A percentile compares a stretch with the other conserved stretches of the same genome.
phyloP scores from a whole-genome alignment of 2,329 filamentous ascomycete genomes.

The Gaeumannomyces sp. region DNA sequence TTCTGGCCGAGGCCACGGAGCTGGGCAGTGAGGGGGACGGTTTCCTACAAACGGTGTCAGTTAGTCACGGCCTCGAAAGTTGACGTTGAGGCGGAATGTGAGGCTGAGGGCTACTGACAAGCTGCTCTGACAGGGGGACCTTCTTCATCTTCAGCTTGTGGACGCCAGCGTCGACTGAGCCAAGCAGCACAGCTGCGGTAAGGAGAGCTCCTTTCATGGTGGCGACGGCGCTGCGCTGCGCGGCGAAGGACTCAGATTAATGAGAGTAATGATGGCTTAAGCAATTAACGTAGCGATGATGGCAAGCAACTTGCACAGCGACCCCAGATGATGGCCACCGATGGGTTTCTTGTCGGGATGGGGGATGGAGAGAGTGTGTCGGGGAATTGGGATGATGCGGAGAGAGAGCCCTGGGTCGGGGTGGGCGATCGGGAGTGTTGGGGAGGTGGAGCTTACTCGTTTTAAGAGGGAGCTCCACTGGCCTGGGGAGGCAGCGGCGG shows the following conservation, averaged over 20 bases:
- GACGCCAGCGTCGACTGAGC: constrained; percentile 75
- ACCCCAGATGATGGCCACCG: not conserved
- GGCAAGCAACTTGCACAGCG: not conserved
- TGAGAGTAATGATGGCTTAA: not conserved
- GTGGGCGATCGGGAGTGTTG: not conserved
- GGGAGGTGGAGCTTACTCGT: constrained; percentile 1
- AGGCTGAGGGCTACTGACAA: constrained; percentile 53
- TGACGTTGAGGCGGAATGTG: not conserved
- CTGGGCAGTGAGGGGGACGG: constrained; percentile 74
- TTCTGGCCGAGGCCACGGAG: constrained; percentile 84
- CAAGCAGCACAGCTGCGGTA: constrained; percentile 73
- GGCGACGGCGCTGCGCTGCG: constrained; percentile 25
- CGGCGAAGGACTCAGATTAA: constrained; percentile 6
- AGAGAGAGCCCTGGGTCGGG: not conserved
- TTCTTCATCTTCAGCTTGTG: constrained; percentile 99
- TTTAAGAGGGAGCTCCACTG: constrained; percentile 2
- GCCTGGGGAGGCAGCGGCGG: not conserved
- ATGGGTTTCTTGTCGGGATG: not conserved
- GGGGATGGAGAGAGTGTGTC: constrained; percentile 4
- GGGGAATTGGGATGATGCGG: not conserved
- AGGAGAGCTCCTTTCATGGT: constrained; percentile 83
- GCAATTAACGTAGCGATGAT: not conserved
- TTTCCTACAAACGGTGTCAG: constrained; percentile 47
- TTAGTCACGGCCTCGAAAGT: constrained; percentile 7
- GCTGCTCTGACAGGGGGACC: constrained; percentile 83